These are phyloP conservation scores for Trametes villosa DNA, from an alignment of 768 basidiomycete genomes.

Conservation along the genomic window DNA sequence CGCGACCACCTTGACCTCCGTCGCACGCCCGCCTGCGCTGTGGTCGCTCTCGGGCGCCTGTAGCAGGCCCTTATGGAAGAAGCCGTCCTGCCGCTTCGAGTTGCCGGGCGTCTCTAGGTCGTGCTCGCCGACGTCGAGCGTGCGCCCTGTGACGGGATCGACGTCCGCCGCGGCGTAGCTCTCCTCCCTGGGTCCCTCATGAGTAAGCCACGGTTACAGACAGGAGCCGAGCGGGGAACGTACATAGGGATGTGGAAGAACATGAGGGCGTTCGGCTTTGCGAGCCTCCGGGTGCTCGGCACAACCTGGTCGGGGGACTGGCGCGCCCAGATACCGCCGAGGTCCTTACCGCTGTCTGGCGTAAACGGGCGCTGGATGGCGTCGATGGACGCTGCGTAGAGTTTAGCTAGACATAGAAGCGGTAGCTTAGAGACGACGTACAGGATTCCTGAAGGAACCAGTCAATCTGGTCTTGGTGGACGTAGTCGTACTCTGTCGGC, in stretches of 20 bases:
- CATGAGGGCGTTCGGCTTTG: slow-evolving; percentile 95
- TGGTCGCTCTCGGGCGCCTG: slow-evolving; percentile 74
- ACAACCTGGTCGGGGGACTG: slow-evolving; percentile 58
- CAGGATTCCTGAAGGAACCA: slow-evolving; percentile 89
- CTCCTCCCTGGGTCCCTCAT: slow-evolving; percentile 58
- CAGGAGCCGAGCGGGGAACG: slow-evolving; percentile 32
- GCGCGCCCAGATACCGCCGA: slow-evolving; percentile 68
- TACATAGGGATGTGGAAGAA: slow-evolving; percentile 98
- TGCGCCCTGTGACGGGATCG: slow-evolving; percentile 58
- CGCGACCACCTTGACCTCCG: slow-evolving; percentile 85
- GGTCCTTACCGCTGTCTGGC: slow-evolving; percentile 74
- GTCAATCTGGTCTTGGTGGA: slow-evolving; percentile 79
- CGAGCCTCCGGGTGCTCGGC: slow-evolving; percentile 59
- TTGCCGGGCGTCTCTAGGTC: slow-evolving; percentile 63
- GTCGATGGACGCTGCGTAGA: slow-evolving; percentile 55
- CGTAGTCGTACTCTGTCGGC: slow-evolving; percentile 86
- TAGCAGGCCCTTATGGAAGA: slow-evolving; percentile 83
- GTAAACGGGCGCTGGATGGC: slow-evolving; percentile 83
- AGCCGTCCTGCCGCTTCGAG: slow-evolving; percentile 74
- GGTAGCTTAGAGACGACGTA: slow-evolving; percentile 26
- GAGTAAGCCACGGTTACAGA: background rate
- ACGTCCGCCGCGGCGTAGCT: slow-evolving; percentile 72
- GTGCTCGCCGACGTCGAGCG: slow-evolving; percentile 71
- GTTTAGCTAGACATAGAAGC: background rate
- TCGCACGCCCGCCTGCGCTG: slow-evolving; percentile 46